Percentiles rank a stretch among this genome's conserved stretches.
These are phyloP conservation scores for Auricularia sp. DNA, from an alignment of 768 basidiomycete species.

Conservation along the genomic window DNA sequence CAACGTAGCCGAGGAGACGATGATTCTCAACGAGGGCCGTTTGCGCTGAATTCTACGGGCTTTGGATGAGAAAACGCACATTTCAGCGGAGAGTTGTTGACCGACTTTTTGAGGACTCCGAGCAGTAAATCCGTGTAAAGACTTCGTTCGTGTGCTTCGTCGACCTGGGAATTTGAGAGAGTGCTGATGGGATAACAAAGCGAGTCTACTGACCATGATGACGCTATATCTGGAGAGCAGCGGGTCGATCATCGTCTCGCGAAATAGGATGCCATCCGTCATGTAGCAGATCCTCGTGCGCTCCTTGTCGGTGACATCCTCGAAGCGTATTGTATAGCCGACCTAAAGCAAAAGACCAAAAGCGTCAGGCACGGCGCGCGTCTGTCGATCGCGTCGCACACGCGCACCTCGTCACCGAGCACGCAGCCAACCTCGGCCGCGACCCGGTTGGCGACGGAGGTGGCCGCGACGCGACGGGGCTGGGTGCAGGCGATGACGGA, in stretches of 20 bases:
- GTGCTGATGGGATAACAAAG: background rate
- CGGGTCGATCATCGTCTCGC: conserved; percentile 88
- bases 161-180: conserved; percentile 42
- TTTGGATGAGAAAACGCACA: conserved; percentile 3
- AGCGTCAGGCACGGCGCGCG: background rate
- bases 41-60: conserved; percentile 74
- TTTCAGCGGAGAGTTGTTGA: background rate
- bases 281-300: conserved; percentile 87
- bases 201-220: conserved; percentile 62
- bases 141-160: conserved; percentile 95
- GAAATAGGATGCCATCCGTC: conserved; percentile 97
- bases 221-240: conserved; percentile 87
- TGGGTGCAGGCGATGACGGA: conserved; percentile 88
- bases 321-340: conserved; percentile 95
- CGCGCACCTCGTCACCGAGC: conserved; percentile 75
- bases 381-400: no score
- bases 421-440: conserved; percentile 84
- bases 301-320: conserved; percentile 79
- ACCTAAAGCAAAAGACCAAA: conserved; percentile 42
- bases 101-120: conserved; percentile 86
- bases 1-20: conserved; percentile 93
- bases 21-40: conserved; percentile 77
- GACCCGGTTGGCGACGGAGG: conserved; percentile 84
- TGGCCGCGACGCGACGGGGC: conserved; percentile 88
- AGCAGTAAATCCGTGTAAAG: conserved; percentile 92